phyloP scores from a whole-genome alignment of 2,329 filamentous ascomycete genomes.

The Cladobotryum protrusum region DNA sequence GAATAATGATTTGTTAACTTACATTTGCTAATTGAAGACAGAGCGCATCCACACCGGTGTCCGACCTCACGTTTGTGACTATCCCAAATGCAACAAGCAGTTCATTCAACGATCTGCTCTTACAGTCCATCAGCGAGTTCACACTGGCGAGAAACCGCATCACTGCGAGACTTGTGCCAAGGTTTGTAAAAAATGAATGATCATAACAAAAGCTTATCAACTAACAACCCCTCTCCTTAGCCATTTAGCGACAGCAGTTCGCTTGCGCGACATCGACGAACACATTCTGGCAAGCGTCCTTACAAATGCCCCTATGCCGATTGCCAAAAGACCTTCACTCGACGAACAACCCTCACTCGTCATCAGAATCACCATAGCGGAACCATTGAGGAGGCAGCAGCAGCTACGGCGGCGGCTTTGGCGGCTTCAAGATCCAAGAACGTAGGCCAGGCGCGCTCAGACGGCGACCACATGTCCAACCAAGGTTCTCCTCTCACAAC shows the following conservation, averaged over 20 bases:
- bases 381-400: slow-evolving; percentile 88
- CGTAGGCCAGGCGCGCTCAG: slow-evolving; percentile 51
- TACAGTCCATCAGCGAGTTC: slow-evolving; percentile 90
- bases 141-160: slow-evolving; percentile 97
- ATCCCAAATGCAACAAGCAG: slow-evolving; percentile 81
- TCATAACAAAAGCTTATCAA: too few species aligned
- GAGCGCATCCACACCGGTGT: slow-evolving; percentile 93
- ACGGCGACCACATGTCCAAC: slow-evolving; percentile 64
- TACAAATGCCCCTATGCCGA: slow-evolving; percentile 98
- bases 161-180: slow-evolving; percentile 96
- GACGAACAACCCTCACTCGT: slow-evolving; percentile 86
- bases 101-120: slow-evolving; percentile 96
- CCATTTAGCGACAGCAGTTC: slow-evolving; percentile 96
- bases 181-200: slow-evolving; percentile 45
- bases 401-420: slow-evolving; percentile 78
- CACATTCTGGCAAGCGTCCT: slow-evolving; percentile 90
- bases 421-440: slow-evolving; percentile 46
- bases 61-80: slow-evolving; percentile 88
- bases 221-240: slow-evolving; percentile 26
- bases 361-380: slow-evolving; percentile 96
- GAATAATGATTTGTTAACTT: neutral
- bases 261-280: slow-evolving; percentile 84
- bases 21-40: slow-evolving; percentile 37
- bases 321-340: slow-evolving; percentile 97
- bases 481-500: slow-evolving; percentile 71